Evolutionary conservation across 176 grass and related monocot species (phyloP).

Genomic region (Aegilops tauschii): DNA sequence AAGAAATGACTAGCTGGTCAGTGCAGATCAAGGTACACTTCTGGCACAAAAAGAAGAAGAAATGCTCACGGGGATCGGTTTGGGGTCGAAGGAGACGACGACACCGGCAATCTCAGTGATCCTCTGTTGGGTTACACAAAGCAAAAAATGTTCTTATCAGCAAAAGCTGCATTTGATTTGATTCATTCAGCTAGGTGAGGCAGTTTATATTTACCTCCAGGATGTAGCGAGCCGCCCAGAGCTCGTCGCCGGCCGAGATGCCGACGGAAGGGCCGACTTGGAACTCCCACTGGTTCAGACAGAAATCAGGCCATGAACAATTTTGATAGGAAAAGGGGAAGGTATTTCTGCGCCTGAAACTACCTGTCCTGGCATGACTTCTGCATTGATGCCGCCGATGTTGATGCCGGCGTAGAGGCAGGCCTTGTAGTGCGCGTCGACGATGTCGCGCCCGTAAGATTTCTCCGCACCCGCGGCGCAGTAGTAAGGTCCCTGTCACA

Average conservation of each 20-base stretch:
- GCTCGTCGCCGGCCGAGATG: slow-evolving; percentile 55
- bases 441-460: slow-evolving; percentile 70
- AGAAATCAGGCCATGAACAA: neutral
- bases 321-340: neutral
- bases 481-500: slow-evolving; percentile 80
- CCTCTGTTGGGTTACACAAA: slow-evolving; percentile 34
- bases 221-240: slow-evolving; percentile 85
- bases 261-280: slow-evolving; percentile 77
- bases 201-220: slow-evolving; percentile 55
- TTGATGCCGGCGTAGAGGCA: slow-evolving; percentile 78
- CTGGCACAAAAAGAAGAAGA: neutral
- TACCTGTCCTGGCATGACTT: slow-evolving; percentile 95
- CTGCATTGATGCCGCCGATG: slow-evolving; percentile 79
- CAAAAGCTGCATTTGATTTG: neutral
- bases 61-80: slow-evolving; percentile 61
- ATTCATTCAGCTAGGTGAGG: neutral
- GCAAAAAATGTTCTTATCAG: neutral
- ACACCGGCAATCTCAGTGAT: slow-evolving; percentile 76
- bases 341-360: neutral
- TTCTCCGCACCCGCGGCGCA: slow-evolving; percentile 66
- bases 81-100: slow-evolving; percentile 75
- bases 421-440: slow-evolving; percentile 78
- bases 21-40: neutral
- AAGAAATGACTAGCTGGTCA: neutral
- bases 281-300: slow-evolving; percentile 71